Evolutionary conservation across 1,284 basidiomycete species (phyloP), one percentile per base, ranked within the genome.

Genomic region (Microbotryum silenes-acaulis): DNA sequence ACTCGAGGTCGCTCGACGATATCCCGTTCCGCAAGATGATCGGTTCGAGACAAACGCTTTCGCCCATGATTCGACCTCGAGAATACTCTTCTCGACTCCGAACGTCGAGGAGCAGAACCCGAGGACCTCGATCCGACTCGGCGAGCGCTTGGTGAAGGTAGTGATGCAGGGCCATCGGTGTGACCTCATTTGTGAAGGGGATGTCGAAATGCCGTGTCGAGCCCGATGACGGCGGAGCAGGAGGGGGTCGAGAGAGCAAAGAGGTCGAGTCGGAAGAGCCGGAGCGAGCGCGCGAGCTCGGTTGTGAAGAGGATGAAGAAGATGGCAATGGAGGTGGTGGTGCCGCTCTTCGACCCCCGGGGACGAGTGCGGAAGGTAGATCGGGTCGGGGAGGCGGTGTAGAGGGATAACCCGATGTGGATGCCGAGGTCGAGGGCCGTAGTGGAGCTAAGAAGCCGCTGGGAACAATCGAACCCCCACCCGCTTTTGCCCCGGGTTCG

Each of bases 21-120:
- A 91, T 79, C 48, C 81, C 82, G 60, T 82, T 77, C 48, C 89
- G 81, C 61, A 94, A 78, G 4, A 91, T 82, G 2, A 82, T 81
- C 7, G 91, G 89, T 74, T 97, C 92, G 45, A 97, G 81, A 76
- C 91, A 94, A 3, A 92, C 85, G 1, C 85, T 84, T 47, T 85
- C 82, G 25, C 74, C 73, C 57, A 81, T 82, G 60, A 97, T 87
- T 65, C 86, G 85, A 57, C 86, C 88, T 10, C 73, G 76, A 65
- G 89, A 83, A 70, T 87, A 93, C 62, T 89, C 86, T 5, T 82
- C 82, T 47, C 90, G 80, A 10, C 83, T 81, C 25, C 93, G 82
- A 9, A 94, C 82, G 74, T 97, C 93, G 27, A 97, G 78, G 18
- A 97, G 73, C 6, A 97, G 78, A 7, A 91, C 63, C 2, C 67